phyloP scores from a whole-genome alignment of 2,329 filamentous ascomycete genomes.

The Dactylellina sp. region DNA sequence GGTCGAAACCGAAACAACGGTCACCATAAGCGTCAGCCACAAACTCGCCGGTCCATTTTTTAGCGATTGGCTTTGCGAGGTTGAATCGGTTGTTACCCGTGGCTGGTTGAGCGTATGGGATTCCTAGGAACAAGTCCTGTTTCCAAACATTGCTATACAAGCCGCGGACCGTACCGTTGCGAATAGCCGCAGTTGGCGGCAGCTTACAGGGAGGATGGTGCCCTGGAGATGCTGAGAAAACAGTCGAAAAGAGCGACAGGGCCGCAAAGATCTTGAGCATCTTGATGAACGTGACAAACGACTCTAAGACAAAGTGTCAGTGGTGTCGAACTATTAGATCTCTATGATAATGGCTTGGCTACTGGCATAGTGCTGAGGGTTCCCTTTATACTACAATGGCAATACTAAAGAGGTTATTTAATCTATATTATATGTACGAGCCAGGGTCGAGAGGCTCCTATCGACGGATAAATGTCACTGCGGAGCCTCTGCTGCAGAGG shows the following conservation, averaged over 20 bases:
- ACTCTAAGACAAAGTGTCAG: background rate
- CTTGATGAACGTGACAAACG: background rate
- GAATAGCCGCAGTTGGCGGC: conserved; percentile 22
- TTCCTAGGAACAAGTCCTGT: conserved; percentile 69
- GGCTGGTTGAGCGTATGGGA: conserved; percentile 71
- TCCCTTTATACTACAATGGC: conserved; percentile 7
- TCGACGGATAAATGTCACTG: no score
- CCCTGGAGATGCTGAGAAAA: conserved; percentile 16
- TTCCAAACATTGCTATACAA: conserved; percentile 64
- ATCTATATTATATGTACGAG: no score
- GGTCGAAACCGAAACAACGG: conserved; percentile 60
- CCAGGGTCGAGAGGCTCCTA: no score
- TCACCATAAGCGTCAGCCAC: conserved; percentile 33
- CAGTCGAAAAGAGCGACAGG: conserved; percentile 21
- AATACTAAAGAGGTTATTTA: no score
- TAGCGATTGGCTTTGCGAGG: conserved; percentile 62
- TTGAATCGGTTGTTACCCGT: conserved; percentile 67
- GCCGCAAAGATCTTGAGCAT: conserved; percentile 19
- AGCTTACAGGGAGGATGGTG: background rate
- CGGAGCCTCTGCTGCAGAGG: no score
- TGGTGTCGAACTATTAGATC: background rate
- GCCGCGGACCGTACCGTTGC: conserved; percentile 68
- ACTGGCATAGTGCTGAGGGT: background rate
- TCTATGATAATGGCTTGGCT: background rate
- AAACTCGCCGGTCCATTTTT: conserved; percentile 57